Evolutionary conservation across 2,329 filamentous ascomycete genomes (phyloP).

Genomic region (Ascochyta pisi): DNA sequence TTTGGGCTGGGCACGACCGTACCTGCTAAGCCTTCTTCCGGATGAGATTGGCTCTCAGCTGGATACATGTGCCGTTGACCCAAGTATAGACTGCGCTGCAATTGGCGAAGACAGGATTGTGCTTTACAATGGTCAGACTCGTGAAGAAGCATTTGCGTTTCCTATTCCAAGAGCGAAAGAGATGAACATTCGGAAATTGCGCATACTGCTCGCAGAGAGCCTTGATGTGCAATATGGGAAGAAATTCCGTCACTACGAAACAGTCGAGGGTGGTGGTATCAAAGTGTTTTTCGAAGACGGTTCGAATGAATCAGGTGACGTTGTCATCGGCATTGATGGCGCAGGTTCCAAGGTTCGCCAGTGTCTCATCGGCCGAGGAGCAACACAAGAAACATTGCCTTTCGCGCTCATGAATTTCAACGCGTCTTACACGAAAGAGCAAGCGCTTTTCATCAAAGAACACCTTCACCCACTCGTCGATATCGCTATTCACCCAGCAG

Average conservation of each 20-base stretch:
- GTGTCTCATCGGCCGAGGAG: constrained; percentile 27
- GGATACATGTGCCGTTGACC: constrained; percentile 44
- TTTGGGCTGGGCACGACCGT: constrained; percentile 44
- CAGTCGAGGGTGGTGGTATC: constrained; percentile 30
- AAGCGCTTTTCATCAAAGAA: constrained; percentile 36
- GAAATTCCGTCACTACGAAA: constrained; percentile 28
- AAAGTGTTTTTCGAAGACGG: constrained; percentile 36
- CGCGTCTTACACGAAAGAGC: constrained; percentile 32
- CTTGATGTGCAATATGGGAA: constrained; percentile 44
- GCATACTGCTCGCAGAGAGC: constrained; percentile 44
- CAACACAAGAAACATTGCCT: constrained; percentile 32
- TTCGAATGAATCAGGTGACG: constrained; percentile 28
- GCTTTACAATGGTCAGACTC: constrained; percentile 45
- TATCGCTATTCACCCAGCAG: constrained; percentile 41
- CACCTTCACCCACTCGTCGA: constrained; percentile 39
- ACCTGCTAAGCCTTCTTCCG: constrained; percentile 41
- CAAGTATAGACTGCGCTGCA: constrained; percentile 36
- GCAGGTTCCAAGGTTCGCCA: constrained; percentile 38
- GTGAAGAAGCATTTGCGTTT: constrained; percentile 45
- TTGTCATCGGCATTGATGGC: constrained; percentile 37
- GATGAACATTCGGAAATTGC: constrained; percentile 48
- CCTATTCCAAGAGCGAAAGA: constrained; percentile 44
- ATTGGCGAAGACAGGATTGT: constrained; percentile 40
- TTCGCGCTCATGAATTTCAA: constrained; percentile 44
- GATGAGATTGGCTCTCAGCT: constrained; percentile 34